Conservation (phyloP, 139 green algal genomes). For the Yamagishiella unicocca region DNA sequence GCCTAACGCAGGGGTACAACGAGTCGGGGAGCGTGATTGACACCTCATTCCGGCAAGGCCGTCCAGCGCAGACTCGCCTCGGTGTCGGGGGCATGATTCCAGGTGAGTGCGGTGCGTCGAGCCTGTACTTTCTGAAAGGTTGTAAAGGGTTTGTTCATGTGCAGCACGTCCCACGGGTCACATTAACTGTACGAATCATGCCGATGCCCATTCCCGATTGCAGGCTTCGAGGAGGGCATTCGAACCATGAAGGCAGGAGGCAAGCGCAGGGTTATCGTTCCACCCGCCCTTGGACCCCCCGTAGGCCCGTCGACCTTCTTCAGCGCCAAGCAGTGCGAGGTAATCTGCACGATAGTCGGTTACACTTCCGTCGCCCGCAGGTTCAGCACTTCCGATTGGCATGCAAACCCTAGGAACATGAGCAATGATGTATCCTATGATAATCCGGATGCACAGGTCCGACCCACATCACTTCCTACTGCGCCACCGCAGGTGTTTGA, state of each 20-base stretch:
- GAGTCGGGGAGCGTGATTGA: slow-evolving; percentile 93
- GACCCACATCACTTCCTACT: background rate
- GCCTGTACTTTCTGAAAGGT: no score
- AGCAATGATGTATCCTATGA: no score
- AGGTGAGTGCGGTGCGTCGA: slow-evolving; percentile 69
- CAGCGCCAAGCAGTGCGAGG: slow-evolving; percentile 97
- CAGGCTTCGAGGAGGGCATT: slow-evolving; percentile 97
- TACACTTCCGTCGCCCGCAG: no score
- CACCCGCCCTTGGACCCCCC: slow-evolving; percentile 95
- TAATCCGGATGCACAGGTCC: no score
- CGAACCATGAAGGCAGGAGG: slow-evolving; percentile 88
- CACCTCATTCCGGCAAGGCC: slow-evolving; percentile 87
- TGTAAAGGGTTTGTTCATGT: no score
- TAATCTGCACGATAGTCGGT: slow-evolving; percentile 38
- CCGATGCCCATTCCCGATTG: no score
- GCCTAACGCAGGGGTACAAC: slow-evolving; percentile 97
- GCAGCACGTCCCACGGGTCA: no score
- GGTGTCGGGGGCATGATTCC: slow-evolving; percentile 96
- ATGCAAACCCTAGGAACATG: no score
- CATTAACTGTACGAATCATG: no score
- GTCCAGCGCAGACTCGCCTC: slow-evolving; percentile 85
- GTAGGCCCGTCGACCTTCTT: slow-evolving; percentile 98
- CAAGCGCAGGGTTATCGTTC: slow-evolving; percentile 92
- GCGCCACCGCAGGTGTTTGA: slow-evolving; percentile 92
- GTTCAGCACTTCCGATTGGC: no score